Evolutionary conservation across 176 grass and related monocot species (phyloP).

Genomic region (Lolium rigidum): DNA sequence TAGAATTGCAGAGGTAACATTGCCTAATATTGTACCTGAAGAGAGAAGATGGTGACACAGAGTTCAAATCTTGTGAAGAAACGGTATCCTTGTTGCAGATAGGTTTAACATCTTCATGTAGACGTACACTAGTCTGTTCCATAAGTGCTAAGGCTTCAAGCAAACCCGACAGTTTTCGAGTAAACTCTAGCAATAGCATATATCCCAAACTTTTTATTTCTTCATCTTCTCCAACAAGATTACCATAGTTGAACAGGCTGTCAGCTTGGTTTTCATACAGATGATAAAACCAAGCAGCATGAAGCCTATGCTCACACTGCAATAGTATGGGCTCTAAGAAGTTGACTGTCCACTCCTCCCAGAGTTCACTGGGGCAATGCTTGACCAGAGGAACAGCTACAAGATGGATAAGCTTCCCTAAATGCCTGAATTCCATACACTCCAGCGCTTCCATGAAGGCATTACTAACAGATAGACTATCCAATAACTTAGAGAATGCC

Average conservation of each 20-base stretch:
- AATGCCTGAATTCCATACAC: conserved; percentile 62
- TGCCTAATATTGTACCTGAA: not conserved
- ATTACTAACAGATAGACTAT: conserved; percentile 50
- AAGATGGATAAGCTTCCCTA: conserved; percentile 60
- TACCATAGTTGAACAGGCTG: conserved; percentile 45
- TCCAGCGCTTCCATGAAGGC: conserved; percentile 55
- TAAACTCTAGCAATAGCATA: conserved; percentile 65
- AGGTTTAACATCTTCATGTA: conserved; percentile 53
- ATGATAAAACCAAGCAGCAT: conserved; percentile 56
- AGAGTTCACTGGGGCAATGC: conserved; percentile 52
- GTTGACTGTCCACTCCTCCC: conserved; percentile 49
- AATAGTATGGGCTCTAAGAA: conserved; percentile 46
- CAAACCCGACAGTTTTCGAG: conserved; percentile 60
- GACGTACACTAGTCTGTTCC: conserved; percentile 46
- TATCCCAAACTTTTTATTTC: conserved; percentile 55
- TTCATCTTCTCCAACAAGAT: conserved; percentile 61
- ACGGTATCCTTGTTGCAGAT: conserved; percentile 39
- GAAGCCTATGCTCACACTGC: conserved; percentile 51
- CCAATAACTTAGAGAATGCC: conserved; percentile 50
- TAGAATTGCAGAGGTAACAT: no score
- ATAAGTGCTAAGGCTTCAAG: conserved; percentile 49
- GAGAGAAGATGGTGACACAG: conserved; percentile 46
- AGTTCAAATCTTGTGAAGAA: conserved; percentile 43
- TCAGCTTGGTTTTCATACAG: conserved; percentile 42
- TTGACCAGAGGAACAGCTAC: conserved; percentile 58